phyloP scores from a whole-genome alignment of 2,329 filamentous ascomycete genomes.

The Elsinoe batatas region DNA sequence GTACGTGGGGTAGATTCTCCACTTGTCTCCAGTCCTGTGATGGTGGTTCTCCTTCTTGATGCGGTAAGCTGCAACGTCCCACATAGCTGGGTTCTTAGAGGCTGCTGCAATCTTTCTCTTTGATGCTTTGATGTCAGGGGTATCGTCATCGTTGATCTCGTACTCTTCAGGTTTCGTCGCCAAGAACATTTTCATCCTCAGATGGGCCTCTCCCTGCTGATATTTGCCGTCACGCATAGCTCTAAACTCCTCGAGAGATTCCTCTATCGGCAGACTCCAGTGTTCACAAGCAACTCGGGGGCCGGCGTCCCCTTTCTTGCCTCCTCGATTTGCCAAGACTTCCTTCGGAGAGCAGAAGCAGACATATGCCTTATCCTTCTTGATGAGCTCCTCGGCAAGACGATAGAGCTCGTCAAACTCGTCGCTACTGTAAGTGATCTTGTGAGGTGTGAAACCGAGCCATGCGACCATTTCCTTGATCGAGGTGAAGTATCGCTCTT shows the following conservation, averaged over 20 bases:
- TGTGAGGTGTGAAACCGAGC: slow-evolving; percentile 72
- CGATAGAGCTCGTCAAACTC: slow-evolving; percentile 84
- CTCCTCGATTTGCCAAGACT: slow-evolving; percentile 79
- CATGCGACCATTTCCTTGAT: slow-evolving; percentile 82
- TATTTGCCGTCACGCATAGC: slow-evolving; percentile 91
- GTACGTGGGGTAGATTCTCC: slow-evolving; percentile 93
- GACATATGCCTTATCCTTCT: slow-evolving; percentile 61
- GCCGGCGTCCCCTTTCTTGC: slow-evolving; percentile 51
- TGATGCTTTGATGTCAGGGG: slow-evolving; percentile 25
- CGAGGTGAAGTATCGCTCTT: slow-evolving; percentile 79
- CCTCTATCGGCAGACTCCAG: slow-evolving; percentile 61
- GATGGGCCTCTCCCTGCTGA: slow-evolving; percentile 67
- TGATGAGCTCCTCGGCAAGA: slow-evolving; percentile 75
- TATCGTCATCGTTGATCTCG: slow-evolving; percentile 24
- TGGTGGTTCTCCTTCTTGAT: slow-evolving; percentile 65
- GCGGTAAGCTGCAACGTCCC: slow-evolving; percentile 87
- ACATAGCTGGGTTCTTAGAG: slow-evolving; percentile 86
- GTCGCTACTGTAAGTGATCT: slow-evolving; percentile 80
- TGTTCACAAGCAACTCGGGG: slow-evolving; percentile 73
- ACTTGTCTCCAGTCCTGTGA: slow-evolving; percentile 69
- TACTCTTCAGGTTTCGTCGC: slow-evolving; percentile 34
- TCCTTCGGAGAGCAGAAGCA: slow-evolving; percentile 80
- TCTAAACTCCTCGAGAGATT: slow-evolving; percentile 72
- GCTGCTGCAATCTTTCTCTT: slow-evolving; percentile 26
- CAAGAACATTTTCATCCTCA: slow-evolving; percentile 90